These are phyloP conservation scores for Talaromyces sp. DNA, from an alignment of 2,329 filamentous ascomycete species.

Conservation along the genomic window DNA sequence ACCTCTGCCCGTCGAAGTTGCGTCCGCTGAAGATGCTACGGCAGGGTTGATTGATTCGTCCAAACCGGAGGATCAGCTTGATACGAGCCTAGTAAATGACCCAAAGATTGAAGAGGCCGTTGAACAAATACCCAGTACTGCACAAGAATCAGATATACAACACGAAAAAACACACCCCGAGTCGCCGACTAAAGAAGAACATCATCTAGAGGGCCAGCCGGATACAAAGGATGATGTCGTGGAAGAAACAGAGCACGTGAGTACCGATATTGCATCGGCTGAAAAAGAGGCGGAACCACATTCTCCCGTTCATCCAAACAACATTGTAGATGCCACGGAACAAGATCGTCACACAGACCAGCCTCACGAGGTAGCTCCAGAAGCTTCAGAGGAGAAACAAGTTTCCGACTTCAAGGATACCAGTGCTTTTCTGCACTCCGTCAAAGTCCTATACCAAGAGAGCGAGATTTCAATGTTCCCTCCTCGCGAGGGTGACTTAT, in stretches of 20 bases:
- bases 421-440: constrained; percentile 32
- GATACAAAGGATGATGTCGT: not conserved
- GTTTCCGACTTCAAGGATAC: not conserved
- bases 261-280: not conserved
- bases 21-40: not conserved
- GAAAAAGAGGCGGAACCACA: not conserved
- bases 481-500: constrained; percentile 47
- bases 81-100: not conserved
- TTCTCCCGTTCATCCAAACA: not conserved
- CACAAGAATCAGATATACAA: not conserved
- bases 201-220: not conserved
- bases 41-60: not conserved
- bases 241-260: constrained; percentile 2
- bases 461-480: constrained; percentile 56
- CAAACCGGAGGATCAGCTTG: not conserved
- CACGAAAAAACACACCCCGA: not conserved
- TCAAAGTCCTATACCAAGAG: constrained; percentile 52
- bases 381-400: not conserved
- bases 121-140: not conserved
- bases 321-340: not conserved
- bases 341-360: not conserved
- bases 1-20: not conserved
- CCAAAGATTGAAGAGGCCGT: not conserved
- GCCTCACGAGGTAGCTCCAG: not conserved
- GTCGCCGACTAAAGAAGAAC: not conserved